phyloP scores from a whole-genome alignment of 768 basidiomycete genomes.

The Tulasnella sp. region DNA sequence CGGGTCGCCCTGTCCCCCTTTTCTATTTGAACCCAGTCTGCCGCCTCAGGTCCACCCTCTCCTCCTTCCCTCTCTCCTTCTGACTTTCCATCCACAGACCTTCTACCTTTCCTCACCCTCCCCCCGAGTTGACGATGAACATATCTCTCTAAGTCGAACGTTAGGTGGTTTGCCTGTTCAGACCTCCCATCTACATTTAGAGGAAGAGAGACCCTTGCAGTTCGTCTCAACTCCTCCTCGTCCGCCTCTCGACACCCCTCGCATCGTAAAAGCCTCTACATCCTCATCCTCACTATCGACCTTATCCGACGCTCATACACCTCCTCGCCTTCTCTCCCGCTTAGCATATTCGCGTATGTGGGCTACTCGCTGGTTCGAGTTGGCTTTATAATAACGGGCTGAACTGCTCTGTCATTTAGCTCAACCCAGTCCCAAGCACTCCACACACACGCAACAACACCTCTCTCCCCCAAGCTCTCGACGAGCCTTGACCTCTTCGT shows the following conservation, averaged over 20 bases:
- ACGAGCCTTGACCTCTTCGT: not conserved
- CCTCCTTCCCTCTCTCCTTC: not conserved
- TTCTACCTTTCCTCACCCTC: not conserved
- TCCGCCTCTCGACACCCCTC: not conserved
- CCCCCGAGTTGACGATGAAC: not conserved
- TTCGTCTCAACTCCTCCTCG: conserved; percentile 1
- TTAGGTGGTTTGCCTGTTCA: not conserved
- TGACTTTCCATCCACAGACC: conserved; percentile 6
- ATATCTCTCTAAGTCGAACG: conserved; percentile 15
- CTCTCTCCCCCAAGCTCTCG: not conserved
- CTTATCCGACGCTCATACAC: not conserved
- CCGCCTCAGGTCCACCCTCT: conserved; percentile 4
- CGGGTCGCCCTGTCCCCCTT: conserved; percentile 9
- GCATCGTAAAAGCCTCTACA: not conserved
- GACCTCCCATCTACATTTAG: not conserved
- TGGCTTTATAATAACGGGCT: not conserved
- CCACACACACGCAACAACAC: not conserved
- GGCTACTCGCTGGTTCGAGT: not conserved
- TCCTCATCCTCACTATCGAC: not conserved
- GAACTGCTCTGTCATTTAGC: conserved; percentile 10
- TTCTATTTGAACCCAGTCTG: conserved; percentile 3
- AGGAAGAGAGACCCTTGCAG: not conserved
- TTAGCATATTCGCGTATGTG: conserved; percentile 9
- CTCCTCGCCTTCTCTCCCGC: not conserved
- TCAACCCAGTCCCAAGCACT: conserved; percentile 13